Evolutionary conservation across 306 rosid genomes (phyloP).

Genomic region (Rosa persica): DNA sequence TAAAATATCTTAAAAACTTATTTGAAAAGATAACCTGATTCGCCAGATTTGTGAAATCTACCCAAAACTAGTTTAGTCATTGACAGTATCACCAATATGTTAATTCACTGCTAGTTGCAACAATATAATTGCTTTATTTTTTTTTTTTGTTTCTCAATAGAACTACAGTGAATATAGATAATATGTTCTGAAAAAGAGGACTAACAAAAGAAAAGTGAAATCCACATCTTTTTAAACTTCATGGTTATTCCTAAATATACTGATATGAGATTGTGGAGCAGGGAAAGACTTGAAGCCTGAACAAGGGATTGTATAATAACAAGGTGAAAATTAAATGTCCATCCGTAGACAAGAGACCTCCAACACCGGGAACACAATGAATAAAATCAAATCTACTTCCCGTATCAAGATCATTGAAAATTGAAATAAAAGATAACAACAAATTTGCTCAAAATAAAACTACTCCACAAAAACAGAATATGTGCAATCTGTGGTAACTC

Average conservation of each 20-base stretch:
- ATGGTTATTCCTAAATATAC: not conserved
- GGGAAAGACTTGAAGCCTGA: not conserved
- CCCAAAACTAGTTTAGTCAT: not conserved
- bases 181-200: not conserved
- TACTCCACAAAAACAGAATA: not conserved
- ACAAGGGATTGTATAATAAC: not conserved
- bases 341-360: not conserved
- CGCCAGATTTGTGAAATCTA: too few species aligned
- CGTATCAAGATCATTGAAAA: not conserved
- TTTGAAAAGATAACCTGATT: not conserved
- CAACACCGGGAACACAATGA: not conserved
- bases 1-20: too few species aligned
- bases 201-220: not conserved
- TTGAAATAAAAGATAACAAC: not conserved
- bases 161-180: not conserved
- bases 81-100: not conserved
- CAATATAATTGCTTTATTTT: not conserved
- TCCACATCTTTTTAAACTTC: not conserved
- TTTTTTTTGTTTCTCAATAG: not conserved
- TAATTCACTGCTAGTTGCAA: not conserved
- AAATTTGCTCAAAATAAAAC: not conserved
- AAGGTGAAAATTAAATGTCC: not conserved
- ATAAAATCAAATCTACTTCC: not conserved
- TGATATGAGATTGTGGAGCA: not conserved
- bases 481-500: constrained; percentile 1